phyloP scores from a whole-genome alignment of 2,329 filamentous ascomycete genomes.

The Fusarium sulawesiense region DNA sequence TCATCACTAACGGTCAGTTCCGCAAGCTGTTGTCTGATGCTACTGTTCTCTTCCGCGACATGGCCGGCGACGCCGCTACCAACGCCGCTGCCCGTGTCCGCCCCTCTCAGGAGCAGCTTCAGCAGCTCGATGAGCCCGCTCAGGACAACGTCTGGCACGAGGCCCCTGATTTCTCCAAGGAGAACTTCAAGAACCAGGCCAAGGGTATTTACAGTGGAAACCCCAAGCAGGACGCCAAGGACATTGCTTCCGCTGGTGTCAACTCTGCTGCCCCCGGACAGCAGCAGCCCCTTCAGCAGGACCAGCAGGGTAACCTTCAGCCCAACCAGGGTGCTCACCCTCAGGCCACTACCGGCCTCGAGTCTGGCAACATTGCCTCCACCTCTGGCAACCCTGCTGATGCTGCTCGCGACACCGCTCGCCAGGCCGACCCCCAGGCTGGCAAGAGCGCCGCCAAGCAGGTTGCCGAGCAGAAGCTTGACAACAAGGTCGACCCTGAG shows the following conservation, averaged over 20 bases:
- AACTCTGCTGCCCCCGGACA: conserved; percentile 64
- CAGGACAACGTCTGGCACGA: conserved; percentile 96
- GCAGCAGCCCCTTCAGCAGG: conserved; percentile 15
- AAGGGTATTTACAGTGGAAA: conserved; percentile 70
- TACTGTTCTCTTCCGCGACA: conserved; percentile 83
- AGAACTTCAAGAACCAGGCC: conserved; percentile 74
- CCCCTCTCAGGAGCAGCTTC: conserved; percentile 80
- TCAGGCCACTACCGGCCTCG: conserved; percentile 59
- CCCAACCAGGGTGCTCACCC: conserved; percentile 43
- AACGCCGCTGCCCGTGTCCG: conserved; percentile 81
- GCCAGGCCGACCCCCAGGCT: conserved; percentile 58
- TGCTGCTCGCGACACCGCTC: conserved; percentile 24
- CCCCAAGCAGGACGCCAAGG: conserved; percentile 68
- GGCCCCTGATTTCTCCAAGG: conserved; percentile 78
- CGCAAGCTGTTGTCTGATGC: conserved; percentile 82
- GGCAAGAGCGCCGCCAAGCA: conserved; percentile 51
- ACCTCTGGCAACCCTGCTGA: conserved; percentile 10
- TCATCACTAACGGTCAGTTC: conserved; percentile 97
- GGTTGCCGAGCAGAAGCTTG: conserved; percentile 66
- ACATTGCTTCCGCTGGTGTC: conserved; percentile 68
- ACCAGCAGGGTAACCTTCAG: conserved; percentile 21
- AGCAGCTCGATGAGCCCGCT: conserved; percentile 83
- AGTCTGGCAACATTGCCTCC: conserved; percentile 8
- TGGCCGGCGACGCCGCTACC: conserved; percentile 87
- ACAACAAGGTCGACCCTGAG: conserved; percentile 74